These are phyloP conservation scores for Aureobasidium sp. DNA, from an alignment of 2,329 filamentous ascomycete genomes.

Conservation along the genomic window DNA sequence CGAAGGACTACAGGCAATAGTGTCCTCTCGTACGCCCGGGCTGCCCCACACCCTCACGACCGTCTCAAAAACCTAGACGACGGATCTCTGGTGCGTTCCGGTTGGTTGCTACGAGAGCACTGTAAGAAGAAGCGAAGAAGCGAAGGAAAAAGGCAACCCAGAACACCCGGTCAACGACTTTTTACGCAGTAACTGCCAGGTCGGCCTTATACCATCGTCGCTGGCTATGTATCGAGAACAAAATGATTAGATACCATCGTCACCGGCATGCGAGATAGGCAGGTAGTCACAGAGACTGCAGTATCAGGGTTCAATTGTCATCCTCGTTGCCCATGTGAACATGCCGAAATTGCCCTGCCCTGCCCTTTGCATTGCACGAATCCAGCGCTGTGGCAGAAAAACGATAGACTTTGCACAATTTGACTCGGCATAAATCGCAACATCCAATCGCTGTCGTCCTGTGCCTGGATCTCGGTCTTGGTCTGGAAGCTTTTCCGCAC, in stretches of 20 bases:
- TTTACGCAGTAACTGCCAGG: not conserved
- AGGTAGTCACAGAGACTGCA: not conserved
- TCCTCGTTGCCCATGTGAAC: not conserved
- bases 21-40: not conserved
- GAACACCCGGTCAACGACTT: constrained; percentile 8
- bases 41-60: not conserved
- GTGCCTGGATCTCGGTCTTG: not conserved
- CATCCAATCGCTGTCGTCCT: not conserved
- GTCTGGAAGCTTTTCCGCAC: not conserved
- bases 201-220: not conserved
- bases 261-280: not conserved
- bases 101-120: not conserved
- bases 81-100: not conserved
- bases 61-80: not conserved
- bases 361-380: not conserved
- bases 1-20: constrained; percentile 3
- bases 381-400: not conserved
- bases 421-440: not conserved
- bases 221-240: not conserved
- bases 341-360: not conserved
- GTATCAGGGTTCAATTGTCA: not conserved
- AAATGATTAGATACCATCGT: not conserved
- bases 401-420: not conserved
- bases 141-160: not conserved
- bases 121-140: not conserved